Conservation (phyloP, 2,329 filamentous ascomycete genomes). For the Fusarium gaditjirri region DNA sequence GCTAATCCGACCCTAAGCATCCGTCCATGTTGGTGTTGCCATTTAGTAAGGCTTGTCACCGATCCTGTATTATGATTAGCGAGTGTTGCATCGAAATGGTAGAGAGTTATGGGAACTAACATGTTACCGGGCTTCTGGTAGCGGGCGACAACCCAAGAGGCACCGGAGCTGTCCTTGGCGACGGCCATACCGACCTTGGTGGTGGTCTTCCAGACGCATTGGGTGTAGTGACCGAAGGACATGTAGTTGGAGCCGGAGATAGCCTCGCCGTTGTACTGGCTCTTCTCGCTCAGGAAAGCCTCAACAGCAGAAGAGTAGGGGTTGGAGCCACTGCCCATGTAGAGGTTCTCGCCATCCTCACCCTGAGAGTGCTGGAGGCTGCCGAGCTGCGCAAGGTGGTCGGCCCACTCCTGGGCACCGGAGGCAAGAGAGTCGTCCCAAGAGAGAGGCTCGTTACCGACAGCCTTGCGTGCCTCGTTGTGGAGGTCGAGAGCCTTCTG, state of each 20-base stretch:
- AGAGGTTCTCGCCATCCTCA: constrained; percentile 43
- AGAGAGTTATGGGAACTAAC: constrained; percentile 20
- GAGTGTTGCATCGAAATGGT: not conserved
- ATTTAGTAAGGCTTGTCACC: constrained; percentile 38
- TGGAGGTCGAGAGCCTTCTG: constrained; percentile 40
- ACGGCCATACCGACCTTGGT: constrained; percentile 42
- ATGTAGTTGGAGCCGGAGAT: constrained; percentile 37
- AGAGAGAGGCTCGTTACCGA: constrained; percentile 30
- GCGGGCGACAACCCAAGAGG: constrained; percentile 40
- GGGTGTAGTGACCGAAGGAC: constrained; percentile 42
- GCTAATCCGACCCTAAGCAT: constrained; percentile 8
- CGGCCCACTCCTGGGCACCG: constrained; percentile 40
- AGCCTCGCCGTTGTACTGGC: constrained; percentile 34
- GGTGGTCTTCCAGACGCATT: constrained; percentile 41
- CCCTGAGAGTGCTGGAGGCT: constrained; percentile 33
- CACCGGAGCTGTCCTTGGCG: constrained; percentile 25
- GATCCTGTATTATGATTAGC: constrained; percentile 32
- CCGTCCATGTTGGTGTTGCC: not conserved
- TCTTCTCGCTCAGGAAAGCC: constrained; percentile 42
- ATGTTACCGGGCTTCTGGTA: constrained; percentile 42
- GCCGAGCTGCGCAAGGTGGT: constrained; percentile 34
- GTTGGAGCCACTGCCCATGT: constrained; percentile 26
- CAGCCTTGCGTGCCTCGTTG: constrained; percentile 39
- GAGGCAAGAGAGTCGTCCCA: constrained; percentile 40
- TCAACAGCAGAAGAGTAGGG: constrained; percentile 33